Percentiles rank a stretch among this genome's conserved stretches.
Conservation (phyloP, 23 red algal genomes). For the Gracilaria caudata region DNA sequence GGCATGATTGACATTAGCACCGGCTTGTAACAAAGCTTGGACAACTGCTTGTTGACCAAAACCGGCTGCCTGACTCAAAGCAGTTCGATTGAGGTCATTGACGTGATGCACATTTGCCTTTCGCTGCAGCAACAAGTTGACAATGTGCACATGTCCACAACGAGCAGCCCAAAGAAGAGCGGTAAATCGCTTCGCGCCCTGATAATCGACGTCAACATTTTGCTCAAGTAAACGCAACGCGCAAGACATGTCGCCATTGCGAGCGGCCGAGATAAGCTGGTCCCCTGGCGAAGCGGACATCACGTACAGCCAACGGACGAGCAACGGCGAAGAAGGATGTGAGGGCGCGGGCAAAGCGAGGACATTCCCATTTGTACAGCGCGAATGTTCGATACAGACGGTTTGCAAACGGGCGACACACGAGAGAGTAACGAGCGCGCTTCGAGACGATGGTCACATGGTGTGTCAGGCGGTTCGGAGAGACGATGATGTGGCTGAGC, state of each 20-base stretch:
- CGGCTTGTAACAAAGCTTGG: not conserved
- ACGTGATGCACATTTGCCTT: not conserved
- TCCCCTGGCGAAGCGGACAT: not conserved
- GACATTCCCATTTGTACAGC: not conserved
- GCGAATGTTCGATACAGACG: not conserved
- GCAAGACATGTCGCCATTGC: not conserved
- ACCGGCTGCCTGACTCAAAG: not conserved
- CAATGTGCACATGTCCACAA: not conserved
- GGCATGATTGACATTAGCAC: conserved; percentile 10
- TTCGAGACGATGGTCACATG: too few relatives aligned
- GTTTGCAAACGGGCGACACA: not conserved
- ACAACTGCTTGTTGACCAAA: not conserved
- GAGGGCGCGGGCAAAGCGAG: not conserved
- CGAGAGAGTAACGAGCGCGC: not conserved
- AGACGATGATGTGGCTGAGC: too few relatives aligned
- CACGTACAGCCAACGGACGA: not conserved
- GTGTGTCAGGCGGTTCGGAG: too few relatives aligned
- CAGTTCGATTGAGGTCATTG: not conserved
- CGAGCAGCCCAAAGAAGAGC: conserved; percentile 10
- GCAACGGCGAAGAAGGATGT: not conserved
- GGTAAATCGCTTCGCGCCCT: not conserved
- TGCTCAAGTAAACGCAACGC: not conserved
- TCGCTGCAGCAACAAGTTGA: not conserved
- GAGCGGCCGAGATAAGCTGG: not conserved
- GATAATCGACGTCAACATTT: not conserved